Evolutionary conservation across 352 stramenopile genomes (phyloP).

Genomic region (Globisporangium nodosum): DNA sequence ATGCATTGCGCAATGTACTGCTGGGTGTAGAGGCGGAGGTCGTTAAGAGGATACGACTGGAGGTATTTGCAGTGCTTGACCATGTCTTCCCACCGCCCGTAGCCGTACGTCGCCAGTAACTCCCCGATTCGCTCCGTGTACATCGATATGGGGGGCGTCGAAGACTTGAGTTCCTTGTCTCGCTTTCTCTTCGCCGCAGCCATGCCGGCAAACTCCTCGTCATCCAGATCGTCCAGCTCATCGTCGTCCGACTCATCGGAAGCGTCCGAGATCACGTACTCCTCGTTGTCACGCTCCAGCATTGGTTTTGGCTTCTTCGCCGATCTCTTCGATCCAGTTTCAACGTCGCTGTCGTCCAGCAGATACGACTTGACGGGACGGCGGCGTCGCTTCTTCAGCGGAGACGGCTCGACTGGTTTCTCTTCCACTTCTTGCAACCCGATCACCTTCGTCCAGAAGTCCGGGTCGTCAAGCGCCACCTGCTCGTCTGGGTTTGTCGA

Average conservation of each 20-base stretch:
- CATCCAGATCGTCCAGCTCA: slow-evolving; percentile 36
- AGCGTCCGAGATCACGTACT: slow-evolving; percentile 73
- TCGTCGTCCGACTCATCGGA: slow-evolving; percentile 51
- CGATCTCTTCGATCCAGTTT: slow-evolving; percentile 16
- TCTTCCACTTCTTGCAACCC: slow-evolving; percentile 73
- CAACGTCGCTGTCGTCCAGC: slow-evolving; percentile 54
- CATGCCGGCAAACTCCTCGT: slow-evolving; percentile 32
- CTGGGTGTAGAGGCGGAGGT: slow-evolving; percentile 41
- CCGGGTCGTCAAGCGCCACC: slow-evolving; percentile 90
- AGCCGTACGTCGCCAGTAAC: slow-evolving; percentile 61
- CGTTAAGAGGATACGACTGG: slow-evolving; percentile 29
- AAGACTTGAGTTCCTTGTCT: slow-evolving; percentile 23
- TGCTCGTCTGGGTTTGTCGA: slow-evolving; percentile 81
- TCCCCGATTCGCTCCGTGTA: slow-evolving; percentile 42
- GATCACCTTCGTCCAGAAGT: slow-evolving; percentile 94
- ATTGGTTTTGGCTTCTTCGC: slow-evolving; percentile 21
- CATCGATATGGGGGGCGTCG: slow-evolving; percentile 26
- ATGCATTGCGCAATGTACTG: slow-evolving; percentile 48
- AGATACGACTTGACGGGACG: slow-evolving; percentile 73
- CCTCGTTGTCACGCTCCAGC: slow-evolving; percentile 44
- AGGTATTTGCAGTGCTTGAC: slow-evolving; percentile 23
- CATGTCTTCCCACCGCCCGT: slow-evolving; percentile 82
- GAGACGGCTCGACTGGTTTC: slow-evolving; percentile 59
- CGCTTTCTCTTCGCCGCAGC: slow-evolving; percentile 25
- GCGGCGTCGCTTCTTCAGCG: slow-evolving; percentile 64